Evolutionary conservation across 768 basidiomycete species (phyloP).

Genomic region (Glaciozyma martinii): DNA sequence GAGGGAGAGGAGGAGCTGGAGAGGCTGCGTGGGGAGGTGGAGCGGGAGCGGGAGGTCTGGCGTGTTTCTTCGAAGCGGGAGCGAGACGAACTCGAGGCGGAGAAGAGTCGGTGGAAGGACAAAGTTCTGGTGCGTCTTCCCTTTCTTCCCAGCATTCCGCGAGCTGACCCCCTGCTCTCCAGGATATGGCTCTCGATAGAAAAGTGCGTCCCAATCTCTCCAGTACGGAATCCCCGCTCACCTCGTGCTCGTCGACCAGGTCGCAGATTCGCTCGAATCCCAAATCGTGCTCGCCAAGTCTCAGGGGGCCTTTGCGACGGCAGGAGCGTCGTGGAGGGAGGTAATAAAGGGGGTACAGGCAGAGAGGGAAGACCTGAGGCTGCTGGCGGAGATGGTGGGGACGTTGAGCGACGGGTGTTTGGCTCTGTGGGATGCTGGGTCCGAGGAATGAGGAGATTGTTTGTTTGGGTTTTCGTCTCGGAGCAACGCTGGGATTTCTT

Average conservation of each 20-base stretch:
- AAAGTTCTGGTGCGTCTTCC: too few species aligned
- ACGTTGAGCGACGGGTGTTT: background rate
- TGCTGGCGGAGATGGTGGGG: slow-evolving; percentile 16
- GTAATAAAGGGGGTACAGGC: slow-evolving; percentile 14
- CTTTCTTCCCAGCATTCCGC: too few species aligned
- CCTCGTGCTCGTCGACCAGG: background rate
- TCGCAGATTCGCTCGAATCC: background rate
- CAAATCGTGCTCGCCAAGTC: background rate
- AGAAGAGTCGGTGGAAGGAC: too few species aligned
- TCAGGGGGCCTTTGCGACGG: background rate
- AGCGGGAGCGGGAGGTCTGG: too few species aligned
- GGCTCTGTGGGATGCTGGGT: background rate
- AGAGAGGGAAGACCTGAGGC: slow-evolving; percentile 15
- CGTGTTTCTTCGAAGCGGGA: too few species aligned
- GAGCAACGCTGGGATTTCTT: too few species aligned
- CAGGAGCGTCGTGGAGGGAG: slow-evolving; percentile 3
- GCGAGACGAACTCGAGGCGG: too few species aligned
- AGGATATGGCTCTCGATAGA: background rate
- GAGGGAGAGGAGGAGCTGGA: too few species aligned
- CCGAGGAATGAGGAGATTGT: too few species aligned
- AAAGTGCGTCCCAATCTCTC: slow-evolving; percentile 14
- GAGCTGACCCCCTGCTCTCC: too few species aligned
- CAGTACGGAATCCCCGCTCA: background rate
- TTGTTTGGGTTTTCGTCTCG: too few species aligned
- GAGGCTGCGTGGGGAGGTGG: too few species aligned